A percentile compares a stretch with the other conserved stretches of the same genome.
These are phyloP conservation scores for Hagleromyces aurorensis DNA, from an alignment of 805 yeast species.

Conservation along the genomic window DNA sequence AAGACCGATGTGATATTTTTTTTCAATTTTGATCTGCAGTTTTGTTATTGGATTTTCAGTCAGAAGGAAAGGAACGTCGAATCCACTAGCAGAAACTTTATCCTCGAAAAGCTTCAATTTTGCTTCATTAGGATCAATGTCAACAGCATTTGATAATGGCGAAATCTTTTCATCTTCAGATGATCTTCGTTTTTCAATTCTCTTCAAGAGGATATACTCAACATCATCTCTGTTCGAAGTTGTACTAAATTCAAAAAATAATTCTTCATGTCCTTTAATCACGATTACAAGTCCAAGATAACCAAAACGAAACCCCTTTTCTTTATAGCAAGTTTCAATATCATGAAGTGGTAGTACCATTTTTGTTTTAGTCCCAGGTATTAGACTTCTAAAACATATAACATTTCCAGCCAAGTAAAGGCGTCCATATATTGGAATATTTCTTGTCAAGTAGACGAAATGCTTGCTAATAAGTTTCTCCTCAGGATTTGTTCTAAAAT, in stretches of 20 bases:
- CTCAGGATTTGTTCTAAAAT: conserved; percentile 53
- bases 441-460: conserved; percentile 57
- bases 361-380: conserved; percentile 69
- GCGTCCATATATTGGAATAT: conserved; percentile 78
- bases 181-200: conserved; percentile 37
- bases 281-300: conserved; percentile 66
- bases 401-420: conserved; percentile 60
- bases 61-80: conserved; percentile 59
- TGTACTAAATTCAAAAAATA: conserved; percentile 69
- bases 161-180: conserved; percentile 4
- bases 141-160: conserved; percentile 8
- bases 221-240: conserved; percentile 65
- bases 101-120: conserved; percentile 62
- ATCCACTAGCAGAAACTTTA: conserved; percentile 50
- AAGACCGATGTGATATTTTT: conserved; percentile 52
- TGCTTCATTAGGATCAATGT: conserved; percentile 40
- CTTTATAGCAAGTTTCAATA: conserved; percentile 60
- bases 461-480: conserved; percentile 59
- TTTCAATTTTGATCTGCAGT: conserved; percentile 43
- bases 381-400: conserved; percentile 71
- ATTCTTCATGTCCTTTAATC: conserved; percentile 67
- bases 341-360: conserved; percentile 78
- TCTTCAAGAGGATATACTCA: conserved; percentile 43
- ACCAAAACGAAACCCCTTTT: conserved; percentile 60
- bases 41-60: conserved; percentile 54